Evolutionary conservation across 2,329 filamentous ascomycete species (phyloP).

Genomic region (Ramularia endophylla): DNA sequence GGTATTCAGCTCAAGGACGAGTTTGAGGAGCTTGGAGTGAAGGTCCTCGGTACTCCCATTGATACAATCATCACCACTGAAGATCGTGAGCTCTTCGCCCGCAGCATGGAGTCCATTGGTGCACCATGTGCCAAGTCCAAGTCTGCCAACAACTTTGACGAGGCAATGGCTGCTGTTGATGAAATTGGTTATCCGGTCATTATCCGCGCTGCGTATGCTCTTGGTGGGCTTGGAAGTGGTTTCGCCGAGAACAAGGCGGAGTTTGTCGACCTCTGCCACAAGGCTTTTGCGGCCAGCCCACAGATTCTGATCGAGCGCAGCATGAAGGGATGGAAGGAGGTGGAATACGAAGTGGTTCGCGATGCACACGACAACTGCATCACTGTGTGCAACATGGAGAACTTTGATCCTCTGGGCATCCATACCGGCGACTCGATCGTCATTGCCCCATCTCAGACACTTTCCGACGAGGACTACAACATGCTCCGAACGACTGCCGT

Average conservation of each 20-base stretch:
- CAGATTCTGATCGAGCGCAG: conserved; percentile 95
- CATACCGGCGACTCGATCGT: conserved; percentile 98
- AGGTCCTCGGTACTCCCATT: conserved; percentile 92
- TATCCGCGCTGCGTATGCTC: conserved; percentile 89
- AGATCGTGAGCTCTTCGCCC: conserved; percentile 93
- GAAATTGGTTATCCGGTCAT: conserved; percentile 96
- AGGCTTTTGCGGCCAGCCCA: conserved; percentile 89
- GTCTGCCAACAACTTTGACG: conserved; percentile 80
- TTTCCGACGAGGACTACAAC: conserved; percentile 98
- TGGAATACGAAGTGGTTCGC: conserved; percentile 97
- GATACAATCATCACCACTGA: conserved; percentile 98
- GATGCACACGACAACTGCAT: conserved; percentile 97
- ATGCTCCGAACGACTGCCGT: conserved; percentile 97
- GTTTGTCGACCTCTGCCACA: conserved; percentile 81
- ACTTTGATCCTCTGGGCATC: conserved; percentile 96
- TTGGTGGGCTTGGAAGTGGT: conserved; percentile 90
- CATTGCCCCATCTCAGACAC: conserved; percentile 91
- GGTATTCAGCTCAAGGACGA: conserved; percentile 98
- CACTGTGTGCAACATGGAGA: conserved; percentile 99
- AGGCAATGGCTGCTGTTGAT: conserved; percentile 82
- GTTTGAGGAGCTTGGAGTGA: conserved; percentile 85
- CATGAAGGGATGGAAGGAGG: conserved; percentile 99
- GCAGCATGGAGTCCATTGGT: conserved; percentile 96
- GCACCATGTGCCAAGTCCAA: conserved; percentile 98
- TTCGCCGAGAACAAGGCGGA: conserved; percentile 86